Evolutionary conservation across 192 early-diverging fungal genomes (phyloP).

Genomic region (Gigaspora rosea): DNA sequence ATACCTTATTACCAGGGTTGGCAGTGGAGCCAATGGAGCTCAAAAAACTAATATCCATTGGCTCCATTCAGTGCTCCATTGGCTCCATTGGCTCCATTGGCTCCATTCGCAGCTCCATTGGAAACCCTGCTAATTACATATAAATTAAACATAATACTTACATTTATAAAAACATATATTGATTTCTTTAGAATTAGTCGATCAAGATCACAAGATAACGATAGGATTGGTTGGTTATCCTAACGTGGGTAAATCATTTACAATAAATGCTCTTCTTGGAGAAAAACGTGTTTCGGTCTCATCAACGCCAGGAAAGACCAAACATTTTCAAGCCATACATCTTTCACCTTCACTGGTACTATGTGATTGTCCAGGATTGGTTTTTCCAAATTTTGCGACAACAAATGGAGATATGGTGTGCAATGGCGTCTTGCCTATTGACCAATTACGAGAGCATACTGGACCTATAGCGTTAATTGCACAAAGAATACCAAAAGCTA

Average conservation of each 20-base stretch:
- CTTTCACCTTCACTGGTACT: slow-evolving; percentile 82
- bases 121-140: no score
- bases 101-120: no score
- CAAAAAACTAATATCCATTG: no score
- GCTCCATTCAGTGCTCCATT: no score
- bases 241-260: slow-evolving; percentile 99
- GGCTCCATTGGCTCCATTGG: no score
- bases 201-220: slow-evolving; percentile 58
- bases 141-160: no score
- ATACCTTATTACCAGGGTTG: no score
- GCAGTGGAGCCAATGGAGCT: no score
- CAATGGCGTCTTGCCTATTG: slow-evolving; percentile 98
- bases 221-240: slow-evolving; percentile 99
- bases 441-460: slow-evolving; percentile 94
- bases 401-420: slow-evolving; percentile 98
- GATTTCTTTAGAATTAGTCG: slow-evolving; percentile 33
- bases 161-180: background rate
- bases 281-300: slow-evolving; percentile 93
- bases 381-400: slow-evolving; percentile 98
- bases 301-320: slow-evolving; percentile 98
- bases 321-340: slow-evolving; percentile 99
- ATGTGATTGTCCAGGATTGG: slow-evolving; percentile 99
- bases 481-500: slow-evolving; percentile 80
- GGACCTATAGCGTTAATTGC: slow-evolving; percentile 84
- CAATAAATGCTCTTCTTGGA: slow-evolving; percentile 95